Evolutionary conservation across 345 rosid genomes (phyloP).

Genomic region (Eucalyptus viminalis): DNA sequence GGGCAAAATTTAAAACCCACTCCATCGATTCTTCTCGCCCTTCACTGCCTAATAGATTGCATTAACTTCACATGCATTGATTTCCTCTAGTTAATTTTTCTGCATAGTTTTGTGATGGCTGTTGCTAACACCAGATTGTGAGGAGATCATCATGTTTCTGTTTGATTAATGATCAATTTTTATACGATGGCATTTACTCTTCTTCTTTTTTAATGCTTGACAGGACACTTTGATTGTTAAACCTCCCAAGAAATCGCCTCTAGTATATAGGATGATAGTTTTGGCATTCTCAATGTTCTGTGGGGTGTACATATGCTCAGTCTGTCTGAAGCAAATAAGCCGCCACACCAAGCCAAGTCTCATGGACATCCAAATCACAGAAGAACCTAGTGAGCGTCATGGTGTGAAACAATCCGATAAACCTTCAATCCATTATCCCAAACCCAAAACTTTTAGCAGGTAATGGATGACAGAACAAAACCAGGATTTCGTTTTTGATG

Average conservation of each 20-base stretch:
- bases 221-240: constrained; percentile 62
- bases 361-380: constrained; percentile 28
- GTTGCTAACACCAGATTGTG: background rate
- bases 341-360: constrained; percentile 6
- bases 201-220: background rate
- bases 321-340: constrained; percentile 64
- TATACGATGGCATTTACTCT: background rate
- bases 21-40: background rate
- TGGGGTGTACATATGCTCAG: constrained; percentile 51
- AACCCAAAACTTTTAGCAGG: constrained; percentile 76
- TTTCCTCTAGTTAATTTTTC: background rate
- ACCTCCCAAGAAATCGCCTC: constrained; percentile 59
- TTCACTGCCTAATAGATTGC: background rate
- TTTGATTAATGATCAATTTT: background rate
- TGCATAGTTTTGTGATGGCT: background rate
- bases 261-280: constrained; percentile 58
- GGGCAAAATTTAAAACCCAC: background rate
- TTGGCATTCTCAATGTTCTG: constrained; percentile 61
- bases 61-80: background rate
- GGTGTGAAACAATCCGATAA: background rate
- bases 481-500: background rate
- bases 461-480: background rate
- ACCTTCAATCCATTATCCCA: constrained; percentile 58
- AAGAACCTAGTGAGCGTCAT: constrained; percentile 6
- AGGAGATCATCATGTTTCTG: background rate